These are phyloP conservation scores for Gillenia trifoliata DNA, from an alignment of 306 rosid species.

Conservation along the genomic window DNA sequence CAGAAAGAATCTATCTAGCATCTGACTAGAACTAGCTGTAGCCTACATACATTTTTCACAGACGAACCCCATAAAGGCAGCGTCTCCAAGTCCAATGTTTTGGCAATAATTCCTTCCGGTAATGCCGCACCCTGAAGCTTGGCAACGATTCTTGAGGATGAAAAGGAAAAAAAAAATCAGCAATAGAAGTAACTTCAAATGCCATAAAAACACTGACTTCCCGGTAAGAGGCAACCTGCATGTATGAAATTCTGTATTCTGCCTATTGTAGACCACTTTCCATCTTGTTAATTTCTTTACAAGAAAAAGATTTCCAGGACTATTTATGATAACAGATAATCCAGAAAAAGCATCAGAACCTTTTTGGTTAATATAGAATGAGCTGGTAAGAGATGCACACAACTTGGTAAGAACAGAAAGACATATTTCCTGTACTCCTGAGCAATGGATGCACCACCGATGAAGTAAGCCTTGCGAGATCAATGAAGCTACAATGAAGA, in stretches of 20 bases:
- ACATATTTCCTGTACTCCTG: conserved; percentile 58
- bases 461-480: conserved; percentile 63
- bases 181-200: neutral
- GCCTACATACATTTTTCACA: conserved; percentile 22
- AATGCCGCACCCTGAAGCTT: conserved; percentile 31
- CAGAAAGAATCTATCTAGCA: neutral
- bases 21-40: neutral
- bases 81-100: conserved; percentile 37
- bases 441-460: conserved; percentile 43
- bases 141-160: conserved; percentile 34
- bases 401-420: neutral
- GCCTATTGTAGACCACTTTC: conserved; percentile 38
- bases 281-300: conserved; percentile 79
- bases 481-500: conserved; percentile 43
- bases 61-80: conserved; percentile 45
- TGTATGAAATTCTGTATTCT: conserved; percentile 18
- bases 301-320: neutral
- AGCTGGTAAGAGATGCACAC: neutral
- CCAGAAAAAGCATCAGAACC: too few relatives aligned
- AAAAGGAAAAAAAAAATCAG: neutral
- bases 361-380: too few relatives aligned
- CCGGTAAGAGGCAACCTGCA: conserved; percentile 46
- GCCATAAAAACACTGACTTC: neutral
- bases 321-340: neutral
- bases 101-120: conserved; percentile 39